Evolutionary conservation across 2,329 filamentous ascomycete genomes (phyloP), one percentile per base, ranked within the genome.

Genomic region (Hypomyces rosellus): DNA sequence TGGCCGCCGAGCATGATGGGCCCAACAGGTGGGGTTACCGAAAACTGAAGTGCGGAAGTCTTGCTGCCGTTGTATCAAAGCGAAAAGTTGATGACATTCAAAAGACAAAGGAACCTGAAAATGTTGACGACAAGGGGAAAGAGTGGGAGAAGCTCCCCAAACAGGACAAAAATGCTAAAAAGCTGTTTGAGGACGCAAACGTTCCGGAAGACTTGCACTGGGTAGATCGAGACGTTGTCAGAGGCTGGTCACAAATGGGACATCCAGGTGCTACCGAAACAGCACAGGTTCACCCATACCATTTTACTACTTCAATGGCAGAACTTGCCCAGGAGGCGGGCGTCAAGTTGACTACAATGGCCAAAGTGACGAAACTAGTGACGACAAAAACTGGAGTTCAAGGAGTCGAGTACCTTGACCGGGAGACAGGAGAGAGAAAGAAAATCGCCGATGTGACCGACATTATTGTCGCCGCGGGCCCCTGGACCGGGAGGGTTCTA

Each of bases 261-360:
- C 57, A 63, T 1, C 71, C 73, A 2, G 84, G 82, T 3, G 81
- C 83, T 1, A 78, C 77, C 1, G 88, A 89, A 54, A 97, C 93
- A 1, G 88, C 93, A 0, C 93, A 99, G 69, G 92, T 97, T 3
- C 92, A 99, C 62, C 93, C 93, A 0, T 88, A 85, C 54, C 84
- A 89, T 41, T 97, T 99, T 64, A 97, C 93, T 0, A 92, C 82
- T 0, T 77, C 84, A 14, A 95, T 97, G 68, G 88, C 88, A 4
- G 74, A 81, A 39, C 75, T 96, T 12, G 90, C 92, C 0, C 71
- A 79, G 50, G 80, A 88, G 46, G 78, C 76, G 22, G 88, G 88
- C 2, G 82, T 79, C 56, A 78, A 84, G 18, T 76, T 96, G 48
- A 74, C 81, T 30, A 74, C 85, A 40, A 83, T 84, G 9, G 78